phyloP scores from a whole-genome alignment of 495 filamentous ascomycete genomes.

The Xylaria cubensis region DNA sequence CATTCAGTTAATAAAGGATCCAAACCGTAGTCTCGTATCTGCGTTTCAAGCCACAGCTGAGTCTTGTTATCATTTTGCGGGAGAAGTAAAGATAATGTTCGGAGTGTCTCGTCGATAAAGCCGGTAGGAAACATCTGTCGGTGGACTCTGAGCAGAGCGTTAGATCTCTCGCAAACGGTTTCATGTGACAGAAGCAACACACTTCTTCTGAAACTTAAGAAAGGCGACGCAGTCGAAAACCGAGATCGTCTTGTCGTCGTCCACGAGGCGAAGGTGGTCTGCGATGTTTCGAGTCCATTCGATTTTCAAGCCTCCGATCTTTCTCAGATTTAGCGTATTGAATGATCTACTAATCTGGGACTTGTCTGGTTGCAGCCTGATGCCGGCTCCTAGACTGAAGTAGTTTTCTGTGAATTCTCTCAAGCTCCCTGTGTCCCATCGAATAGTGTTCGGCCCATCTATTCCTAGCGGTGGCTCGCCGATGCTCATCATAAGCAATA shows the following conservation, averaged over 20 bases:
- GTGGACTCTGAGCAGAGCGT: slow-evolving; percentile 20
- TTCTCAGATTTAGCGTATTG: slow-evolving; percentile 38
- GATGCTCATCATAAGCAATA: slow-evolving; percentile 33
- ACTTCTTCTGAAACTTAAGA: slow-evolving; percentile 39
- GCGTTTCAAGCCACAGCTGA: slow-evolving; percentile 40
- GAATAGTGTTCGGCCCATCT: slow-evolving; percentile 15
- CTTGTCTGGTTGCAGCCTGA: slow-evolving; percentile 17
- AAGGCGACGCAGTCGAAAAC: slow-evolving; percentile 55
- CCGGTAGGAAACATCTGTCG: slow-evolving; percentile 37
- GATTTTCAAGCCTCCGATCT: slow-evolving; percentile 50
- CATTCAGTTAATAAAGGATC: slow-evolving; percentile 37
- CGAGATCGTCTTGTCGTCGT: slow-evolving; percentile 47
- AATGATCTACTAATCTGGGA: slow-evolving; percentile 38
- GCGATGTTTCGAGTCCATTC: slow-evolving; percentile 52
- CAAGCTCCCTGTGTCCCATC: slow-evolving; percentile 30
- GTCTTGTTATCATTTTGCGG: slow-evolving; percentile 42
- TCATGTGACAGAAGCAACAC: background rate
- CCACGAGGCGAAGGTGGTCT: slow-evolving; percentile 52
- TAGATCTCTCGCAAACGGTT: background rate
- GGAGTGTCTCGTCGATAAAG: slow-evolving; percentile 55
- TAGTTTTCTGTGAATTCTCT: slow-evolving; percentile 20
- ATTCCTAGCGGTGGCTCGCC: slow-evolving; percentile 20
- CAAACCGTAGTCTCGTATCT: slow-evolving; percentile 28
- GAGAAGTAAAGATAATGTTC: slow-evolving; percentile 54
- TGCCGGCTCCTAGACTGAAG: background rate